phyloP scores from a whole-genome alignment of 495 filamentous ascomycete genomes.

The Apiosordaria backusii region DNA sequence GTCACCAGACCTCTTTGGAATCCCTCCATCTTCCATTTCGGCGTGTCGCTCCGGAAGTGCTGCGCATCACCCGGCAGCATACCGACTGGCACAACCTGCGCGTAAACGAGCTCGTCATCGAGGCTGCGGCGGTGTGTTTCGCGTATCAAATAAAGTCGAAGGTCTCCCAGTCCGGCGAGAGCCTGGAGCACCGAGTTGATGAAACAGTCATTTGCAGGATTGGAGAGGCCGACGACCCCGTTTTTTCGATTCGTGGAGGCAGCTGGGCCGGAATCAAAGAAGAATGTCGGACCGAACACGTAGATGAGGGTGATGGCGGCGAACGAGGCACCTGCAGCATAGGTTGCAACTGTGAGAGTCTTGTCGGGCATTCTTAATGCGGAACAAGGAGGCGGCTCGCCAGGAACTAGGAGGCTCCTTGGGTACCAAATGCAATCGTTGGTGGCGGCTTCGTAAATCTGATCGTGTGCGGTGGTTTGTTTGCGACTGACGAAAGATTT shows the following conservation, averaged over 20 bases:
- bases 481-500: no score
- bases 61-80: constrained; percentile 21
- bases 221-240: constrained; percentile 82
- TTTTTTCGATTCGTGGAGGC: constrained; percentile 64
- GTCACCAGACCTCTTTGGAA: constrained; percentile 79
- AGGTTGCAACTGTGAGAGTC: constrained; percentile 79
- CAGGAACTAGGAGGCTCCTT: no score
- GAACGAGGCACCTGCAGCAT: constrained; percentile 92
- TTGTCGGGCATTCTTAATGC: constrained; percentile 70
- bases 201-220: constrained; percentile 97
- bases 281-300: constrained; percentile 92
- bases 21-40: constrained; percentile 65
- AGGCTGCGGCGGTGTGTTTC: constrained; percentile 78
- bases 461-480: no score
- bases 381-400: not conserved
- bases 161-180: constrained; percentile 87
- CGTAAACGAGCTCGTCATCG: constrained; percentile 70
- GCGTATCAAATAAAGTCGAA: constrained; percentile 85
- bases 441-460: no score
- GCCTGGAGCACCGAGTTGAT: constrained; percentile 97
- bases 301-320: constrained; percentile 96
- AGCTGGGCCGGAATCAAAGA: constrained; percentile 74
- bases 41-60: constrained; percentile 43
- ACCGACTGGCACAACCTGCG: constrained; percentile 49
- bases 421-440: no score